Base-by-base conservation (phyloP, 306 rosid genomes). In the Morella rubra region DNA sequence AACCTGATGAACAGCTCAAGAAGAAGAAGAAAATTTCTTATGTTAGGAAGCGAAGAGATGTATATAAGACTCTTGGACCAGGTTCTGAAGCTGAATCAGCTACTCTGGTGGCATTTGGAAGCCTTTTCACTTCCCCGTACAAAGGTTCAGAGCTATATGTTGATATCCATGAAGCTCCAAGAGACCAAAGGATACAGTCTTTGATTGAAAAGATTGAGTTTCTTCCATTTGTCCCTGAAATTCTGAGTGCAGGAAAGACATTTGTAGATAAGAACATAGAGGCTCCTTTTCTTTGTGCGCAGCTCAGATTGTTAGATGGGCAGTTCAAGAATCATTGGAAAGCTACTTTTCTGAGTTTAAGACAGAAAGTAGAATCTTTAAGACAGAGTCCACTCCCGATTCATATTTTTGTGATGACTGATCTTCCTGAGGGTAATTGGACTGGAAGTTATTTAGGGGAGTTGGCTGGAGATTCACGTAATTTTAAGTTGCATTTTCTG, bases 261-360 rank as follows among this genome's bases (percentile, higher is more conserved):
- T 90, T 84, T 72, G 85, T 80, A 62, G 79, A 71, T 37, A 79
- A 75, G 49, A 87, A 78, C 75, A 90, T 91, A 73, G 79, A 77
- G 50, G 88, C 89, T 83, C 92, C 89, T 40, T 94, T 85, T 71
- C 90, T 94, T 66, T 94, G 97, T 77, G 93, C 96, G 7, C 98
- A 92, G 79, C 91, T 94, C 65, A 86, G 97, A 70, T 80, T 94
- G 78, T 84, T 92, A 74, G 97, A 94, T 65, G 98, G 98, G 58
- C 97, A 90, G 81, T 92, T 94, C 86, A 94, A 94, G 87, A 92
- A 94, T 80, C 98, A 94, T 68, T 77, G 83, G 81, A 87, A 92
- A 81, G 87, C 87, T 72, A 90, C 97, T 79, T 92, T 92, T 71
- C 51, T 55, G 15, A 88, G 85, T 32, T 78, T 94, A 64, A 83